phyloP scores from a whole-genome alignment of 192 early-diverging fungal species.

The Entomortierella beljakovae region DNA sequence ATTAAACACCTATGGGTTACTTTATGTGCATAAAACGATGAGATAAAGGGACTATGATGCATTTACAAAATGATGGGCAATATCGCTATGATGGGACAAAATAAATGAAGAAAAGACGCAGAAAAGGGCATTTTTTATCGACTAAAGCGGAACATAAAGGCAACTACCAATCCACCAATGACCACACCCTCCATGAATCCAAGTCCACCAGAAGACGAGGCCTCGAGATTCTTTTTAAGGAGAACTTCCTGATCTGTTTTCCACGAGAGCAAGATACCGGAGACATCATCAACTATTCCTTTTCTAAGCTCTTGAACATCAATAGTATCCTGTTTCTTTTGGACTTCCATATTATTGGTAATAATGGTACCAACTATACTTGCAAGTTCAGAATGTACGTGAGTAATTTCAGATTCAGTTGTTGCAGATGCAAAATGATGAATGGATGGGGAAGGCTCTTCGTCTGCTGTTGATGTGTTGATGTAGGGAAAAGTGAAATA shows the following conservation, averaged over 20 bases:
- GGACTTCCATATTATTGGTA: conserved; percentile 10
- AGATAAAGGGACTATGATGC: too few species aligned
- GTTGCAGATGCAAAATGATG: conserved; percentile 38
- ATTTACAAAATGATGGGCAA: too few species aligned
- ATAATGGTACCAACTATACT: neutral
- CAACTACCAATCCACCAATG: conserved; percentile 46
- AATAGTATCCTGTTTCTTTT: neutral
- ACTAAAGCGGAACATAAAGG: conserved; percentile 47
- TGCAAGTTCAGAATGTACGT: conserved; percentile 1
- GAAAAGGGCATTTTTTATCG: conserved; percentile 25
- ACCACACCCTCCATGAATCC: conserved; percentile 50
- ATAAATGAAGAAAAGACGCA: too few species aligned
- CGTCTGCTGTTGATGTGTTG: conserved; percentile 13
- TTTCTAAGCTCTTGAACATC: conserved; percentile 34
- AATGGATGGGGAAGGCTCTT: conserved; percentile 23
- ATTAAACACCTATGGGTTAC: too few species aligned
- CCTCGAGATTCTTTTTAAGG: conserved; percentile 18
- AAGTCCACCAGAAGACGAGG: conserved; percentile 20
- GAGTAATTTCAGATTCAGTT: conserved; percentile 19
- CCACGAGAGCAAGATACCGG: conserved; percentile 30
- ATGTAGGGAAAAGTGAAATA: neutral
- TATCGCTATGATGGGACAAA: too few species aligned
- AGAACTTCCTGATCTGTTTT: conserved; percentile 39
- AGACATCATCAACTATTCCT: conserved; percentile 38
- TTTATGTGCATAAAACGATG: conserved; percentile 3